These are phyloP conservation scores for Aquilaria malaccensis DNA, from an alignment of 345 rosid species.

Conservation along the genomic window DNA sequence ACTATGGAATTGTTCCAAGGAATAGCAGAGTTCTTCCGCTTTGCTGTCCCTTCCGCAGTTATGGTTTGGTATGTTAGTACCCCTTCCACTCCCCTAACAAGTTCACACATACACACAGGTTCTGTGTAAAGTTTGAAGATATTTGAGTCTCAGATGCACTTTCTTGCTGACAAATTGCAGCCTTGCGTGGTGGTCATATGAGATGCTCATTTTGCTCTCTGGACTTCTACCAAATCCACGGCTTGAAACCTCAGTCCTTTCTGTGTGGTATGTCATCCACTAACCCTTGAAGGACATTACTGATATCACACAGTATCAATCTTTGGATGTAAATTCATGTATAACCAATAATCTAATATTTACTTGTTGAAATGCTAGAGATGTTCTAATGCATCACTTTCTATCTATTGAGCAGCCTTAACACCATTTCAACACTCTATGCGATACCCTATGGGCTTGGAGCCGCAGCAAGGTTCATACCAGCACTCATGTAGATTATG, in stretches of 20 bases:
- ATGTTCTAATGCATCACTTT: not conserved
- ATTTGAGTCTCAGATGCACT: not conserved
- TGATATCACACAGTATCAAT: not conserved
- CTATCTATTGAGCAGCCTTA: slow-evolving; percentile 17
- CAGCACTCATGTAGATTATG: not conserved
- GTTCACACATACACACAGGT: too few species aligned
- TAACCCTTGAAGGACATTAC: not conserved
- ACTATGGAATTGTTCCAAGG: slow-evolving; percentile 25
- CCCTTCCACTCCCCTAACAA: not conserved
- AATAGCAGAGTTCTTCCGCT: slow-evolving; percentile 26
- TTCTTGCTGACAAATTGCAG: slow-evolving; percentile 18
- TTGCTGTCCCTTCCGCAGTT: slow-evolving; percentile 33
- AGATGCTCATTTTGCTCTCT: slow-evolving; percentile 46
- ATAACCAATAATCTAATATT: not conserved
- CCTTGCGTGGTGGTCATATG: slow-evolving; percentile 67
- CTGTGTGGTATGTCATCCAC: slow-evolving; percentile 33
- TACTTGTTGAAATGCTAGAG: not conserved
- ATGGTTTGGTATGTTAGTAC: slow-evolving; percentile 30
- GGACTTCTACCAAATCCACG: slow-evolving; percentile 48
- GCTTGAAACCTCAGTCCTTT: slow-evolving; percentile 58
- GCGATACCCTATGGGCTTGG: slow-evolving; percentile 30
- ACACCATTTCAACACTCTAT: slow-evolving; percentile 24
- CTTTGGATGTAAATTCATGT: slow-evolving; percentile 2
- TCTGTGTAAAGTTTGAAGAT: not conserved
- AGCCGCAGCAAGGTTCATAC: slow-evolving; percentile 25